These are phyloP conservation scores for Phytophthora parvispora DNA, from an alignment of 352 stramenopile species.

Conservation along the genomic window DNA sequence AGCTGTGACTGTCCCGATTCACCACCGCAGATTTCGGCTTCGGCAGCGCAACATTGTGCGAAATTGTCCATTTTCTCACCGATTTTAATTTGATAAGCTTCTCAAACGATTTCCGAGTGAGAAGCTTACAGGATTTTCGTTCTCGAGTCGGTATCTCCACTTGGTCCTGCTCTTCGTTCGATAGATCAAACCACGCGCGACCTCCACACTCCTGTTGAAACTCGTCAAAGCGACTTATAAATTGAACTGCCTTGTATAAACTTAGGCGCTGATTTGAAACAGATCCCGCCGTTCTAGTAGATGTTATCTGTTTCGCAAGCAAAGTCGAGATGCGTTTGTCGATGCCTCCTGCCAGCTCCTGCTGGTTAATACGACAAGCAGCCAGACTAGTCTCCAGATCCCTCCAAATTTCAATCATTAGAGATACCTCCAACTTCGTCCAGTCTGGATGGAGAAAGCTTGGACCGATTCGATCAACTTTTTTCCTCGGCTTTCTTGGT, in stretches of 20 bases:
- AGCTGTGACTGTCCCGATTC: too few relatives aligned
- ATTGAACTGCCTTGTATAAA: constrained; percentile 21
- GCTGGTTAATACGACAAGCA: background rate
- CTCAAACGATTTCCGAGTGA: constrained; percentile 18
- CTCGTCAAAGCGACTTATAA: constrained; percentile 21
- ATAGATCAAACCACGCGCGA: constrained; percentile 22
- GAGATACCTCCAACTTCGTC: constrained; percentile 17
- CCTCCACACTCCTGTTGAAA: constrained; percentile 4
- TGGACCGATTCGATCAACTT: constrained; percentile 1
- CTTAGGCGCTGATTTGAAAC: constrained; percentile 1
- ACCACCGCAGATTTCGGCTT: background rate
- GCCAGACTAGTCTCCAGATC: background rate
- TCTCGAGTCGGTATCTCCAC: constrained; percentile 3
- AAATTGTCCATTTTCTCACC: constrained; percentile 12
- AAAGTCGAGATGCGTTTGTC: constrained; percentile 2
- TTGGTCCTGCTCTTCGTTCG: constrained; percentile 6
- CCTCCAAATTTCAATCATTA: constrained; percentile 21
- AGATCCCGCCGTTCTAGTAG: background rate
- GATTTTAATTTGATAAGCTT: constrained; percentile 15
- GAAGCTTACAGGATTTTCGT: background rate
- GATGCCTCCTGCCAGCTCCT: constrained; percentile 2
- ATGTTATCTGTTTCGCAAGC: constrained; percentile 3
- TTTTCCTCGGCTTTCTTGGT: background rate
- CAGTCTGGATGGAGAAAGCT: constrained; percentile 18
- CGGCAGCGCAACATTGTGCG: background rate